Percentiles rank a stretch among this genome's conserved stretches.
Evolutionary conservation across 129 eudicot species (phyloP).

Genomic region (Artemisia tridentata): DNA sequence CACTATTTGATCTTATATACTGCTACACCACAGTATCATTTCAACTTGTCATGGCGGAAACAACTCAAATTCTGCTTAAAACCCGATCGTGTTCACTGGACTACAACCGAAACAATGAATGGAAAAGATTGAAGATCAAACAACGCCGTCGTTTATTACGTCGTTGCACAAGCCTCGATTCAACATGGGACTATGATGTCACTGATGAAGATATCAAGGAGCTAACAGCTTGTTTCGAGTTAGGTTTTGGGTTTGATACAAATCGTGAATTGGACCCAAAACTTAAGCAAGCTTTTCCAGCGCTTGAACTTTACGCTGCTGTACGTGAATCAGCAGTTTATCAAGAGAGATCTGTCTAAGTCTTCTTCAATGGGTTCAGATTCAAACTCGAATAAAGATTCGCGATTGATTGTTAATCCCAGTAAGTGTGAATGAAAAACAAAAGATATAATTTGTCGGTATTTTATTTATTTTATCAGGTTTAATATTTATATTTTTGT

Average conservation of each 20-base stretch:
- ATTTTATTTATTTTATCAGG: background rate
- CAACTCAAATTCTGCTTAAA: slow-evolving; percentile 23
- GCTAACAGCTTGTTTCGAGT: slow-evolving; percentile 63
- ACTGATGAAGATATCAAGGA: slow-evolving; percentile 65
- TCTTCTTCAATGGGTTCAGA: slow-evolving; percentile 37
- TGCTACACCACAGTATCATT: background rate
- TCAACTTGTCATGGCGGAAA: slow-evolving; percentile 17
- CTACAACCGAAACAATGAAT: slow-evolving; percentile 40
- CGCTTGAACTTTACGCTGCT: slow-evolving; percentile 60
- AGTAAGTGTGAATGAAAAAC: slow-evolving; percentile 33
- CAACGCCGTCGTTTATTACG: slow-evolving; percentile 3
- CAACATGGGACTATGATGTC: slow-evolving; percentile 16
- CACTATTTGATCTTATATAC: background rate
- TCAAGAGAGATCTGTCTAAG: slow-evolving; percentile 31
- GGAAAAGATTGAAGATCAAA: slow-evolving; percentile 43
- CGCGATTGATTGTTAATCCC: slow-evolving; percentile 33
- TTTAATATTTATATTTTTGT: background rate
- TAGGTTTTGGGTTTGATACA: slow-evolving; percentile 71
- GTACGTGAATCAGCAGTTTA: slow-evolving; percentile 46
- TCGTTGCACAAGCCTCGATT: slow-evolving; percentile 38
- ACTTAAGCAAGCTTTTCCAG: slow-evolving; percentile 57
- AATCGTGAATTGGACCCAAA: slow-evolving; percentile 50
- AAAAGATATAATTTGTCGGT: background rate
- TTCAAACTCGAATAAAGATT: slow-evolving; percentile 16
- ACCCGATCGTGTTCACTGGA: slow-evolving; percentile 58